A percentile compares a stretch with the other conserved stretches of the same genome.
Conservation (phyloP, 805 yeast genomes). For the Wickerhamomyces alni region DNA sequence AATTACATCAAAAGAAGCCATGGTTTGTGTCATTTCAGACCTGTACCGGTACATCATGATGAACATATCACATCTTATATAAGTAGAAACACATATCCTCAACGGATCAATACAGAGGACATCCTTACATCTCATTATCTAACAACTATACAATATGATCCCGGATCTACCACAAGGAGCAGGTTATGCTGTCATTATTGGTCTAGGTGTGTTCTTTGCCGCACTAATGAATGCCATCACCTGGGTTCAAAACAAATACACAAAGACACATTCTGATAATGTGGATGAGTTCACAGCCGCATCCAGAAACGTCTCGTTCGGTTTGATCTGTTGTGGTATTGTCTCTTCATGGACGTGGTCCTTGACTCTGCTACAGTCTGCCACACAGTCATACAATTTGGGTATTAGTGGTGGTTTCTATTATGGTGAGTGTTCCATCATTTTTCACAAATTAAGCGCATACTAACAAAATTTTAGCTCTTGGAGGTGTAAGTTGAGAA, state of each 20-base stretch:
- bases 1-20: neutral
- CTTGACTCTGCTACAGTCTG: conserved; percentile 25
- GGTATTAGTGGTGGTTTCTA: conserved; percentile 28
- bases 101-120: too few species aligned
- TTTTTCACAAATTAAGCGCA: conserved; percentile 17
- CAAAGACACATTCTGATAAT: conserved; percentile 22
- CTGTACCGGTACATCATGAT: too few species aligned
- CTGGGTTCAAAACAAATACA: conserved; percentile 28
- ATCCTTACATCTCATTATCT: too few species aligned
- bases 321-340: conserved; percentile 36
- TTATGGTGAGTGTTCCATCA: conserved; percentile 9
- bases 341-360: conserved; percentile 38
- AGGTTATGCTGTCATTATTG: conserved; percentile 80
- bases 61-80: neutral
- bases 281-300: conserved; percentile 41
- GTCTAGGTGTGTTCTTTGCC: conserved; percentile 51
- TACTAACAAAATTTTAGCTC: conserved; percentile 2
- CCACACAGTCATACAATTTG: conserved; percentile 24
- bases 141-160: conserved; percentile 4
- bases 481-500: conserved; percentile 9
- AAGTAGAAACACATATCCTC: too few species aligned
- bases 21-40: too few species aligned
- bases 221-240: conserved; percentile 35
- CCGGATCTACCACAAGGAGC: conserved; percentile 50
- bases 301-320: conserved; percentile 36